phyloP scores from a whole-genome alignment of 352 stramenopile genomes.

The Phytophthora hibernalis region DNA sequence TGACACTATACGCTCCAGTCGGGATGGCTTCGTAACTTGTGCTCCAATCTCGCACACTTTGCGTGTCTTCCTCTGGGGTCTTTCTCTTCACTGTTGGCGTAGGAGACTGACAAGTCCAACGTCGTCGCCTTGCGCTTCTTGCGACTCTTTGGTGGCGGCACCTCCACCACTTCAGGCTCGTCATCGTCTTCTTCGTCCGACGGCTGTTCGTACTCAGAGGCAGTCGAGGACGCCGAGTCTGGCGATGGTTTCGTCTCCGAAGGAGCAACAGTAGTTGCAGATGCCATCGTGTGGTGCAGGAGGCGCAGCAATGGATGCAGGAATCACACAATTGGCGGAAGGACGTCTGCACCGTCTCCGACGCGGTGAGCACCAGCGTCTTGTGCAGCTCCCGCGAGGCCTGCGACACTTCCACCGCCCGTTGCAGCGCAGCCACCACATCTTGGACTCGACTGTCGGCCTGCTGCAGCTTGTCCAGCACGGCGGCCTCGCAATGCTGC shows the following conservation, averaged over 20 bases:
- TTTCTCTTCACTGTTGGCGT: constrained; percentile 4
- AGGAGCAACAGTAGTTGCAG: neutral
- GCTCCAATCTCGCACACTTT: constrained; percentile 2
- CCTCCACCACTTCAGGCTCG: constrained; percentile 19
- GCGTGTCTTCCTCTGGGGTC: constrained; percentile 3
- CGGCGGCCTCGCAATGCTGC: constrained; percentile 22
- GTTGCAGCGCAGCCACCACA: constrained; percentile 20
- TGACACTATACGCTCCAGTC: constrained; percentile 7
- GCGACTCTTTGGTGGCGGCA: constrained; percentile 2
- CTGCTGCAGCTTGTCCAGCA: constrained; percentile 21
- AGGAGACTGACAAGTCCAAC: constrained; percentile 20
- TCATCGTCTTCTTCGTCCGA: constrained; percentile 17
- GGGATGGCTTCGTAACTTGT: constrained; percentile 3
- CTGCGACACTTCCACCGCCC: constrained; percentile 22
- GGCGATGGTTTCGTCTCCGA: constrained; percentile 4
- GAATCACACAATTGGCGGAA: constrained; percentile 27
- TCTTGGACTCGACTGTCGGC: constrained; percentile 10
- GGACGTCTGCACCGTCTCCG: constrained; percentile 18
- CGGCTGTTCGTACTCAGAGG: constrained; percentile 17
- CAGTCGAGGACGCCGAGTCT: constrained; percentile 13
- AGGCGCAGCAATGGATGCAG: constrained; percentile 31
- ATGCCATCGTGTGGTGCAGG: constrained; percentile 20
- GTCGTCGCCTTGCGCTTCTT: constrained; percentile 31
- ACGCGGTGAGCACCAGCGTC: constrained; percentile 27
- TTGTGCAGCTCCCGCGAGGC: constrained; percentile 31